phyloP scores from a whole-genome alignment of 768 basidiomycete genomes.

The Pisolithus marmoratus region DNA sequence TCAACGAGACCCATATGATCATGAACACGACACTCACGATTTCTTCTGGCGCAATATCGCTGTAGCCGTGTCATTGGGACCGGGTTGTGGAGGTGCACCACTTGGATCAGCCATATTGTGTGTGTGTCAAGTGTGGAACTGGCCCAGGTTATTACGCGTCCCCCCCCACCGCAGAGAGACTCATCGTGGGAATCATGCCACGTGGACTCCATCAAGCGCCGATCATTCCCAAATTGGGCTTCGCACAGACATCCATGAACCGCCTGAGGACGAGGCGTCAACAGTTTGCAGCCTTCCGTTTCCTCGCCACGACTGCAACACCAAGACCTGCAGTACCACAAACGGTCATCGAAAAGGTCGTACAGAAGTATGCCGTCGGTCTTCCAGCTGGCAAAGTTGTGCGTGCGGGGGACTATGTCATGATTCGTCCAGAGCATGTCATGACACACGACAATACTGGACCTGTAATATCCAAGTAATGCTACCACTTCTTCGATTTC shows the following conservation, averaged over 20 bases:
- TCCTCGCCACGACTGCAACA: constrained; percentile 28
- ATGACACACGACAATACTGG: constrained; percentile 99
- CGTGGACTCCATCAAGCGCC: no score
- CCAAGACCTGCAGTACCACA: constrained; percentile 49
- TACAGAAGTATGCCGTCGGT: constrained; percentile 95
- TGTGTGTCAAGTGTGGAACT: neutral
- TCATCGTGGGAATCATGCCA: neutral
- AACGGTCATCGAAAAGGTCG: constrained; percentile 95
- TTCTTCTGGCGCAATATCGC: constrained; percentile 97
- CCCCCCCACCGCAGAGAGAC: neutral
- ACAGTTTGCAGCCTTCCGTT: constrained; percentile 8
- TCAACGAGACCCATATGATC: constrained; percentile 4
- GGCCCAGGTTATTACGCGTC: neutral
- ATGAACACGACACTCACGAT: constrained; percentile 60
- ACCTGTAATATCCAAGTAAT: constrained; percentile 92
- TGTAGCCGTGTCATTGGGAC: constrained; percentile 85
- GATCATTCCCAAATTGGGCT: no score
- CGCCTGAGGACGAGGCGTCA: constrained; percentile 8
- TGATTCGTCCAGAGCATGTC: constrained; percentile 97
- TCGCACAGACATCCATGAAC: constrained; percentile 8
- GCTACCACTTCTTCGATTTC: constrained; percentile 18
- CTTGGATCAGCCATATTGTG: constrained; percentile 68
- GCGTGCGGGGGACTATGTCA: constrained; percentile 97
- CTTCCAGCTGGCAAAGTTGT: constrained; percentile 74
- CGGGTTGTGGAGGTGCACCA: constrained; percentile 78